Percentiles rank a stretch among this genome's conserved stretches.
Conservation (phyloP, 306 rosid species). For the Quercus bicolor region DNA sequence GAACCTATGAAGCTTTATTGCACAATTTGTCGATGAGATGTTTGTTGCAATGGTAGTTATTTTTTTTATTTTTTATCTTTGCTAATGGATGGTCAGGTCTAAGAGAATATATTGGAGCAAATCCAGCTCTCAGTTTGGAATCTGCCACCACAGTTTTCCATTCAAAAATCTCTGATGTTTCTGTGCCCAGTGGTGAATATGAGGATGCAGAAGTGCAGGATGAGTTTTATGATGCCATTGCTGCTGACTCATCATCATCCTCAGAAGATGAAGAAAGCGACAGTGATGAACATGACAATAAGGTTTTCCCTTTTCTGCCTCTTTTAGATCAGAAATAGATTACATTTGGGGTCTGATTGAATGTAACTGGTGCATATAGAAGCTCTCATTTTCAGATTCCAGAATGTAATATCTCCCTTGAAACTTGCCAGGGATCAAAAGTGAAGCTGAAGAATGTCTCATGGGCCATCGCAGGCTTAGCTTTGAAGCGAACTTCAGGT, state of each 20-base stretch:
- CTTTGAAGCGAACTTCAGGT: slow-evolving; percentile 42
- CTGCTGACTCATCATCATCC: slow-evolving; percentile 60
- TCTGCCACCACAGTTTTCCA: slow-evolving; percentile 36
- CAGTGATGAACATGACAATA: slow-evolving; percentile 15
- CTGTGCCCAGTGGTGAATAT: slow-evolving; percentile 47
- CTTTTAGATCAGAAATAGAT: not conserved
- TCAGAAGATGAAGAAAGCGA: slow-evolving; percentile 33
- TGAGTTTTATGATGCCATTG: slow-evolving; percentile 89
- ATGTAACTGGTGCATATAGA: not conserved
- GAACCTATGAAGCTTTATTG: not conserved
- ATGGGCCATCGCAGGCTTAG: slow-evolving; percentile 37
- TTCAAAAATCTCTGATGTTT: slow-evolving; percentile 45
- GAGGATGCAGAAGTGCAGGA: slow-evolving; percentile 55
- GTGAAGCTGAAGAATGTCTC: slow-evolving; percentile 54
- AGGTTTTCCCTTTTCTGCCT: slow-evolving; percentile 27
- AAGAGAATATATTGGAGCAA: slow-evolving; percentile 85
- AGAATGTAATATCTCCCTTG: slow-evolving; percentile 19
- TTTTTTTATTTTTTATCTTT: slow-evolving; percentile 11
- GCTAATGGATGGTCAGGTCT: slow-evolving; percentile 60
- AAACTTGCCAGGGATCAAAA: slow-evolving; percentile 37
- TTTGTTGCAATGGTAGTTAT: not conserved
- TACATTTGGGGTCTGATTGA: not conserved
- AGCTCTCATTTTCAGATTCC: not conserved
- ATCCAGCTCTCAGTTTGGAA: slow-evolving; percentile 53
- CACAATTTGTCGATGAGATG: not conserved